These are phyloP conservation scores for Urochloa ruziziensis DNA, from an alignment of 176 grass and related monocot genomes.

Conservation along the genomic window DNA sequence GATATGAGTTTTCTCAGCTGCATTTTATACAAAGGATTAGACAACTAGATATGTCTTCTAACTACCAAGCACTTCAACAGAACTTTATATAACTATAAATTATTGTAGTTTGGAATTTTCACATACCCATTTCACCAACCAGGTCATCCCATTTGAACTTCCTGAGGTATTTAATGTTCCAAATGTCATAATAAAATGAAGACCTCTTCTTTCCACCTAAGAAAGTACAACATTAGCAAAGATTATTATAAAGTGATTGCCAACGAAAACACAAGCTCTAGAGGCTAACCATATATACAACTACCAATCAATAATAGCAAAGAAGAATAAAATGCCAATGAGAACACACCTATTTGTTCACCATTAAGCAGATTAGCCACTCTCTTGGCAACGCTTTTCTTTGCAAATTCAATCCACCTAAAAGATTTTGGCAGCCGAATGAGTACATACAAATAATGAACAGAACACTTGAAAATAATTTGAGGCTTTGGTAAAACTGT, in stretches of 20 bases:
- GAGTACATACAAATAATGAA: neutral
- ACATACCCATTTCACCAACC: constrained; percentile 77
- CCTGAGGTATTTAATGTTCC: constrained; percentile 94
- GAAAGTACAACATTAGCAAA: constrained; percentile 2
- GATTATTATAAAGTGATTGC: neutral
- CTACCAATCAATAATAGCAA: neutral
- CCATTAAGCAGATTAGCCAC: constrained; percentile 87
- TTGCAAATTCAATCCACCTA: constrained; percentile 95
- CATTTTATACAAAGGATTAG: constrained; percentile 34
- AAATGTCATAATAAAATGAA: constrained; percentile 94
- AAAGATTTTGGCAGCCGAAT: constrained; percentile 33
- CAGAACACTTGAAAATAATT: neutral
- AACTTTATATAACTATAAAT: neutral
- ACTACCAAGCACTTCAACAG: neutral
- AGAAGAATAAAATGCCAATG: neutral
- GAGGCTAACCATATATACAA: no score
- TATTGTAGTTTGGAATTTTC: neutral
- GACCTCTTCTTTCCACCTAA: constrained; percentile 89
- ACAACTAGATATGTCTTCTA: neutral
- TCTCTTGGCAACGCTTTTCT: constrained; percentile 85
- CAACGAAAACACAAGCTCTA: neutral
- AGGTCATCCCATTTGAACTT: constrained; percentile 99
- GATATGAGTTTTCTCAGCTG: constrained; percentile 71
- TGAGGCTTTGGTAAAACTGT: neutral
- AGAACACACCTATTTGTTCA: constrained; percentile 87